Base-by-base conservation (phyloP, 2,329 filamentous ascomycete species). In the Aspergillus quadrilineatus region DNA sequence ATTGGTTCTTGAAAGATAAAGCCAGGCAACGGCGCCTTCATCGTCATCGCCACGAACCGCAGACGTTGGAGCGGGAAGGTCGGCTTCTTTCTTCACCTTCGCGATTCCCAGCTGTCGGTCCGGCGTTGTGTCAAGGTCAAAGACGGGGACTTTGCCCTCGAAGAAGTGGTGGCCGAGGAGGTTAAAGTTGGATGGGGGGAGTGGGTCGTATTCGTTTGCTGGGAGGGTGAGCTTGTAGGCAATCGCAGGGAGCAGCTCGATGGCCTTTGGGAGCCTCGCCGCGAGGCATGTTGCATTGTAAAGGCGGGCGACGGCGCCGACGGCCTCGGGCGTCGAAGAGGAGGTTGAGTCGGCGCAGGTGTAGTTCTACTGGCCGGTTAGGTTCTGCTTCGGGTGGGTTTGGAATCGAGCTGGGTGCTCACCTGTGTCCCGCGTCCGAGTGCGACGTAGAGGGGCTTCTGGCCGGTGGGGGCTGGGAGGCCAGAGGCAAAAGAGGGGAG, bases 201-300 rank as follows among this genome's bases (percentile, higher is more conserved):
- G 68, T 37, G 77, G 72, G 48, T 65, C 67, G 43, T 63, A 60
- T 6, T 70, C 69, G 36, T 64, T 63, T 10, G 58, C 55, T 6
- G 77, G 79, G 43, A 87, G 77, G 67, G 85, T 79, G 68, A 89
- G 88, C 68, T 85, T 80, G 54, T 96, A 81, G 1, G 88, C 85
- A 56, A 91, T 82, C 58, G 78, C 78, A 3, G 90, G 85, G 17
- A 95, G 80, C 54, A 81, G 73, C 60, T 79, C 70, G 42, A 92
- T 79, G 14, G 94, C 78, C 53, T 85, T 81, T 0, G 90, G 87
- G 66, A 86, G 86, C 63, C 83, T 79, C 42, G 88, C 81, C 6
- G 88, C 89, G 34, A 93, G 74, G 76, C 93, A 97, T 64, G 86
- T 89, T 57, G 87, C 89, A 75, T 97, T 92, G 85, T 89, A 97